phyloP scores from a whole-genome alignment of 441 rosid species.

The Isatis lusitanica region DNA sequence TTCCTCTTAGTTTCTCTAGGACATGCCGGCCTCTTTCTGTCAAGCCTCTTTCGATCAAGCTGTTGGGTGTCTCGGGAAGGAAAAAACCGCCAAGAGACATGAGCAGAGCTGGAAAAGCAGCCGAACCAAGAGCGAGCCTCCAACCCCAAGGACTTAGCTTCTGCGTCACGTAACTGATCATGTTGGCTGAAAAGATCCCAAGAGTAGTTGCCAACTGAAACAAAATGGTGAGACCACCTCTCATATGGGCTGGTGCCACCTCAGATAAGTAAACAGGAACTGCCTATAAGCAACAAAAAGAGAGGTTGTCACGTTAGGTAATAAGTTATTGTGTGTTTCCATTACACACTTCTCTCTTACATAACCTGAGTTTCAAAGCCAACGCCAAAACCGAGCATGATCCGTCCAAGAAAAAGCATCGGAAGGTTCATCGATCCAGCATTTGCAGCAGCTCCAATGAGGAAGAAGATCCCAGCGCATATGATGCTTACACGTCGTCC shows the following conservation, averaged over 20 bases:
- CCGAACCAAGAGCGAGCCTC: slow-evolving; percentile 81
- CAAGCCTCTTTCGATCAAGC: slow-evolving; percentile 63
- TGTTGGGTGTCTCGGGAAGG: slow-evolving; percentile 76
- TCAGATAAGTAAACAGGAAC: slow-evolving; percentile 76
- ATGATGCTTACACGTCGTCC: slow-evolving; percentile 77
- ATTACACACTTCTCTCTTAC: background rate
- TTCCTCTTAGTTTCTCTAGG: slow-evolving; percentile 67
- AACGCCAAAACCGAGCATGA: slow-evolving; percentile 28
- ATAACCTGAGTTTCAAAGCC: slow-evolving; percentile 20
- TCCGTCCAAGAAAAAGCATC: slow-evolving; percentile 18
- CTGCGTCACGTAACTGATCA: slow-evolving; percentile 76
- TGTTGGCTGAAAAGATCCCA: slow-evolving; percentile 81
- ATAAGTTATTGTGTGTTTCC: background rate
- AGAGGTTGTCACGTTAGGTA: background rate
- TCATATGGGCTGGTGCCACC: slow-evolving; percentile 81
- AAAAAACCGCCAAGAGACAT: slow-evolving; percentile 72
- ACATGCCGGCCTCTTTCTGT: slow-evolving; percentile 53
- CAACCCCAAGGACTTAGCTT: slow-evolving; percentile 76
- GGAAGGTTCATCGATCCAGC: slow-evolving; percentile 64
- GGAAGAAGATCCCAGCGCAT: slow-evolving; percentile 74
- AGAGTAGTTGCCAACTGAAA: slow-evolving; percentile 76
- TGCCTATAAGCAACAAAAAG: slow-evolving; percentile 39
- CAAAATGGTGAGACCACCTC: slow-evolving; percentile 81
- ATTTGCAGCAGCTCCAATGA: slow-evolving; percentile 62
- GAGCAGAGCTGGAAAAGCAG: slow-evolving; percentile 62